These are phyloP conservation scores for Aspergillus bridgeri DNA, from an alignment of 495 filamentous ascomycete genomes.

Conservation along the genomic window DNA sequence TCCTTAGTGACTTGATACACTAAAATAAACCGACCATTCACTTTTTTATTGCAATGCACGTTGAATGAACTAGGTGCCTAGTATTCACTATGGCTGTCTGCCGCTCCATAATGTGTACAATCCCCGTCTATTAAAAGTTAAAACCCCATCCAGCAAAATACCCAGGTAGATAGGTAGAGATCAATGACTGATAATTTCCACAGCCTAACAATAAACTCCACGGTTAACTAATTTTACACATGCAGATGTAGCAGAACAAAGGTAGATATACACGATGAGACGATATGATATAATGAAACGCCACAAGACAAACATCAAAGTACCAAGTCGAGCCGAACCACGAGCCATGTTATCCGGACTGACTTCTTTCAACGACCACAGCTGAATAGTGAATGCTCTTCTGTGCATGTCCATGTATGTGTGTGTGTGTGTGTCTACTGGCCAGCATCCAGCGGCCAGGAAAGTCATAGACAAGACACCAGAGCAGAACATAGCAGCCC, in stretches of 20 bases:
- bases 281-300: slow-evolving; percentile 1
- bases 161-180: too few species aligned
- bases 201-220: background rate
- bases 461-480: slow-evolving; percentile 5
- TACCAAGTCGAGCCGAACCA: background rate
- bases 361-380: background rate
- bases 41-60: too few species aligned
- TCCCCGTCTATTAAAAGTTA: too few species aligned
- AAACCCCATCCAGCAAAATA: too few species aligned
- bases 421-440: background rate
- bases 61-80: too few species aligned
- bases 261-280: background rate
- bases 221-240: slow-evolving; percentile 8
- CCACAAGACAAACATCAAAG: background rate
- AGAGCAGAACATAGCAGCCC: too few species aligned
- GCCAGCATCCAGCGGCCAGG: background rate
- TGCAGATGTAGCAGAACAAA: slow-evolving; percentile 4
- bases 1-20: too few species aligned
- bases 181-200: background rate
- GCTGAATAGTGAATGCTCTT: too few species aligned
- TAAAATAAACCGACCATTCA: too few species aligned
- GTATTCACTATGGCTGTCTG: too few species aligned
- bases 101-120: too few species aligned
- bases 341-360: background rate
- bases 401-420: background rate